Evolutionary conservation across 2,329 filamentous ascomycete species (phyloP), one percentile per base, ranked within the genome.

Genomic region (Cladophialophora exuberans): DNA sequence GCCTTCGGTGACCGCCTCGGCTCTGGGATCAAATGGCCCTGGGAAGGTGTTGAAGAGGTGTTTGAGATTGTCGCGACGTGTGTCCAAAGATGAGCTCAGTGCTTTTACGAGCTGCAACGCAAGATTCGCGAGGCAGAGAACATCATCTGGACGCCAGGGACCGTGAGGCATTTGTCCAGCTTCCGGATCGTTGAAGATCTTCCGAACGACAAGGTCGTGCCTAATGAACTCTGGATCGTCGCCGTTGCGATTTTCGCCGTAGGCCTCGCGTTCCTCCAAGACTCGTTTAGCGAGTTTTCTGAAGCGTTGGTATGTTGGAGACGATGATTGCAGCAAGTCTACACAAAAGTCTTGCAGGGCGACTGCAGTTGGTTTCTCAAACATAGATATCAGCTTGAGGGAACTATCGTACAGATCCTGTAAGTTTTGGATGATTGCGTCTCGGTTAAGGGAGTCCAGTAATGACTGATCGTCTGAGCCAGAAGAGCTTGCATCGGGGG

Each of bases 61-160:
- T n/a, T 43, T 17, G 7, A 56, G 26, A 33, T 54, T 53, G n/a
- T 25, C 39, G 28, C 22, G 25, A 26, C 28, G 51, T 3, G 50
- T 46, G 2, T 47, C 45, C 1, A 38, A 25, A 3, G 35, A 38
- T 2, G n/a, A 25, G 20, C 36, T 48, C 7, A 60, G 46, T 10
- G 67, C 66, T 3, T 72, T 64, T 4, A 75, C 63, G 20, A 78
- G 57, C 15, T 73, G 69, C 11, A 69, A 64, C 3, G 76, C 75
- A 31, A 80, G 63, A 61, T 80, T 80, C 10, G 75, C 73, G 30
- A 70, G 67, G 52, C 76, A 67, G 4, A 80, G 52, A 17, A 76
- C 63, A 2, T 70, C 65, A 36, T 69, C 67, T 7, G 70, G 72
- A 6, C 64, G 68, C 64, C 71, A 76, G 13, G 57, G 11, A 39